phyloP scores from a whole-genome alignment of 2,329 filamentous ascomycete genomes.

The Fusarium tricinctum region DNA sequence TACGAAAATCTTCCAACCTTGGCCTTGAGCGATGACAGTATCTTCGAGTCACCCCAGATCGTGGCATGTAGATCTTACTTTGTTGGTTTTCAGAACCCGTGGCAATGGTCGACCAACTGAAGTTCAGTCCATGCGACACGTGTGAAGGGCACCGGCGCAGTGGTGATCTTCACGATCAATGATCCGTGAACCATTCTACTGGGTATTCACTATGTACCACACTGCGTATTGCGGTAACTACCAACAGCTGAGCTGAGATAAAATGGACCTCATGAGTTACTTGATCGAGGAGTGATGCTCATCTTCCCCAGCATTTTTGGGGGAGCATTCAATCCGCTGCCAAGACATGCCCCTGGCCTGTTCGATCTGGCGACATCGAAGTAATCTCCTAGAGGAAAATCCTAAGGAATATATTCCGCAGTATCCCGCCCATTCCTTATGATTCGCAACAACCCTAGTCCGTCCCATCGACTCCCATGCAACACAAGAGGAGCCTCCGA shows the following conservation, averaged over 20 bases:
- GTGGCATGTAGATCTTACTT: constrained; percentile 39
- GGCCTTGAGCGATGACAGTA: constrained; percentile 17
- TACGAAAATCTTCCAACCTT: constrained; percentile 19
- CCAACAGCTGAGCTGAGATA: constrained; percentile 19
- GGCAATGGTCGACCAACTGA: constrained; percentile 30
- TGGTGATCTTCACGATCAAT: constrained; percentile 41
- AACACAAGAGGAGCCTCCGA: constrained; percentile 19
- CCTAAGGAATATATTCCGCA: constrained; percentile 29
- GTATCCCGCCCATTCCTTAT: constrained; percentile 2
- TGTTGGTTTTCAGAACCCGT: constrained; percentile 37
- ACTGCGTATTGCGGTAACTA: constrained; percentile 12
- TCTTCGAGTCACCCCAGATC: constrained; percentile 25
- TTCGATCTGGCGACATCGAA: constrained; percentile 23
- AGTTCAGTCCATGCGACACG: constrained; percentile 42
- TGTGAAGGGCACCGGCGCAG: constrained; percentile 23
- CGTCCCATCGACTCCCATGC: no score
- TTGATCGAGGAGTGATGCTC: constrained; percentile 21
- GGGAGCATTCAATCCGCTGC: constrained; percentile 15
- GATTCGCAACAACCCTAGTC: constrained; percentile 18
- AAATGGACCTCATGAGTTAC: constrained; percentile 22
- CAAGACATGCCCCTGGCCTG: constrained; percentile 30
- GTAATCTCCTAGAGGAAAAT: constrained; percentile 11
- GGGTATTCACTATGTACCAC: constrained; percentile 28
- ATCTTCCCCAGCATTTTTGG: constrained; percentile 33
- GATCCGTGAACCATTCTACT: constrained; percentile 36